Evolutionary conservation across 2,329 filamentous ascomycete species (phyloP), one percentile per base, ranked within the genome.

Genomic region (Phyllachora maydis): DNA sequence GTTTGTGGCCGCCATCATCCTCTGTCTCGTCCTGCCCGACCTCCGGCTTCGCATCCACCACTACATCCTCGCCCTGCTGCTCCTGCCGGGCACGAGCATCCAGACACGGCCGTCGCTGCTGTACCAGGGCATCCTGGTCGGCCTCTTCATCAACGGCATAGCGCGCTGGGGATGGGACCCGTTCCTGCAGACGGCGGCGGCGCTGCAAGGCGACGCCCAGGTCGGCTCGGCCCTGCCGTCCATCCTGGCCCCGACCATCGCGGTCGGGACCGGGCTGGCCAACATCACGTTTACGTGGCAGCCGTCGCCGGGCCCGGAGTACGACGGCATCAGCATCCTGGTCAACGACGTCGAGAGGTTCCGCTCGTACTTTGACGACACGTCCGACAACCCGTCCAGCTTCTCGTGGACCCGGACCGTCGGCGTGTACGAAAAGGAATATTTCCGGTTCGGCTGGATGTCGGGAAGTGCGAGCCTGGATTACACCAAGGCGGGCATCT

Each of bases 141-240:
- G 88, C 1, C 60, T 95, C 0, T 95, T 93, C 45, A 72, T 93
- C 49, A 93, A 93, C 42, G 85, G 88, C 24, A 69, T 90, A 29
- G 85, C 83, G 4, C 65, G 85, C 20, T 95, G 88, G 88, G 83
- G 83, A 1, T 98, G 91, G 43, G 83, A 81, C 30, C 63, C 75
- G 1, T 67, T 98, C 22, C 61, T 98, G 10, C 73, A 98, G 47
- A 95, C 88, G 0, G 66, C 77, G 0, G 59, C 48, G 1, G 68
- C 70, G 1, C 50, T 98, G 13, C 68, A 69, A 25, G 69, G 66
- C n/a, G 70, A 75, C 32, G 66, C 64, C 1, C 63, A 69, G 28
- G 46, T 62, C 18, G 65, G 66, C 8, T 69, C 67, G 1, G 47
- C 64, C 0, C 54, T 88, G 2, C 79, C 58, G 19, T 49, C 32